Conservation (phyloP, 768 basidiomycete species). For the Kwoniella sp. region DNA sequence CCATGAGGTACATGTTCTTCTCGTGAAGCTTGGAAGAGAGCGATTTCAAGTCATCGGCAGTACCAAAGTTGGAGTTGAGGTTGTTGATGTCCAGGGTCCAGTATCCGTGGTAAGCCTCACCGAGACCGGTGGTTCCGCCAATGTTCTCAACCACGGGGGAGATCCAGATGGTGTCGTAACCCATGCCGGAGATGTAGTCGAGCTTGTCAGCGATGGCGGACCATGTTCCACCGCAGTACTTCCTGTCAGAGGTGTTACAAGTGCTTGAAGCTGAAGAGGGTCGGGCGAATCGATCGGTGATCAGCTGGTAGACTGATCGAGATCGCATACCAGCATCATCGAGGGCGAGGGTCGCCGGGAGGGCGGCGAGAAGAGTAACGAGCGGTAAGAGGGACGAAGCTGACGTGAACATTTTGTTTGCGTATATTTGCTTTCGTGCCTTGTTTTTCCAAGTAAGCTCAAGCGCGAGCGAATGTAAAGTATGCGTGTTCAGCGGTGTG, state of each 20-base stretch:
- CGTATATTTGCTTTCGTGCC: neutral
- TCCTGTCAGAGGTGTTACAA: slow-evolving; percentile 26
- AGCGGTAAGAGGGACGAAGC: slow-evolving; percentile 13
- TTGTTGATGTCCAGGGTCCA: slow-evolving; percentile 63
- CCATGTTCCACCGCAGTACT: slow-evolving; percentile 90
- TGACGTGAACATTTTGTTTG: slow-evolving; percentile 17
- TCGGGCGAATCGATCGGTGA: slow-evolving; percentile 75
- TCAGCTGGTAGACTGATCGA: slow-evolving; percentile 79
- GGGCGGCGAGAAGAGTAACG: slow-evolving; percentile 25
- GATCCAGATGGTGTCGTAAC: slow-evolving; percentile 85
- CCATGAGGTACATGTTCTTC: slow-evolving; percentile 82
- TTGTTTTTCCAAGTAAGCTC: neutral
- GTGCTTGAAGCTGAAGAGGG: slow-evolving; percentile 55
- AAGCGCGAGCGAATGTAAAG: neutral
- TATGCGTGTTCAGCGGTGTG: neutral
- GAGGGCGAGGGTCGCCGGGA: slow-evolving; percentile 36
- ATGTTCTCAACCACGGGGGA: slow-evolving; percentile 80
- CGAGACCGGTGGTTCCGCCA: slow-evolving; percentile 60
- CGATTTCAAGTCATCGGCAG: slow-evolving; percentile 69
- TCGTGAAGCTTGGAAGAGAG: slow-evolving; percentile 69
- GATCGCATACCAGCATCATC: slow-evolving; percentile 68
- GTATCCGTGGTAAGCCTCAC: slow-evolving; percentile 76
- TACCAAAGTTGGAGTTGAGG: slow-evolving; percentile 71
- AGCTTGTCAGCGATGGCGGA: slow-evolving; percentile 68
- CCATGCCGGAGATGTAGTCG: slow-evolving; percentile 82